Evolutionary conservation across 176 grass and related monocot genomes (phyloP).

Genomic region (Eleusine coracana): DNA sequence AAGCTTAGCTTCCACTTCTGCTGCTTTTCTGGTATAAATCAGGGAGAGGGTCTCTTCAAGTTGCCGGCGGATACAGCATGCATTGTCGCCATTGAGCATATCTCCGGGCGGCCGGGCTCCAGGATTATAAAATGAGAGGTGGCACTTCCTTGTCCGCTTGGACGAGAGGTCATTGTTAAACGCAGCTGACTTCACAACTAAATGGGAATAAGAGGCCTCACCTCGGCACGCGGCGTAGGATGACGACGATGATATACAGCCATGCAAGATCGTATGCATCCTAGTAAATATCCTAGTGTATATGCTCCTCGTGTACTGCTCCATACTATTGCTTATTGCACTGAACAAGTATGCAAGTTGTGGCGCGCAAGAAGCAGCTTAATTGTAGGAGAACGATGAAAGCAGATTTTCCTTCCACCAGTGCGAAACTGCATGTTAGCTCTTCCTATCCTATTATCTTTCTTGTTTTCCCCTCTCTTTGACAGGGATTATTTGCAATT

Average conservation of each 20-base stretch:
- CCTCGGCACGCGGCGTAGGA: not conserved
- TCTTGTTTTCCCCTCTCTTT: too few species aligned
- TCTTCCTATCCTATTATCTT: too few species aligned
- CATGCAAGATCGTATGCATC: not conserved
- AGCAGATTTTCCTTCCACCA: too few species aligned
- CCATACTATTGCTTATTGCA: too few species aligned
- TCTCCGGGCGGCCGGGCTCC: conserved; percentile 7
- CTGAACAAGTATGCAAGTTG: not conserved
- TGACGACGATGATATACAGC: not conserved
- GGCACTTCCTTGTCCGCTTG: conserved; percentile 50
- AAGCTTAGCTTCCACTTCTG: conserved; percentile 44
- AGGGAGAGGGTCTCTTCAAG: too few species aligned
- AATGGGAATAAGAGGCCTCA: not conserved
- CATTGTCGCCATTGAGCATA: not conserved
- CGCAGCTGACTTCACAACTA: conserved; percentile 40
- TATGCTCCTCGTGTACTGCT: not conserved
- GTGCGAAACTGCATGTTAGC: too few species aligned
- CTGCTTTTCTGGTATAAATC: conserved; percentile 23
- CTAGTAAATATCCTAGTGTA: not conserved
- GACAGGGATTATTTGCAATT: not conserved
- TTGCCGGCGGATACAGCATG: too few species aligned
- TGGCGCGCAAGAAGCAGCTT: too few species aligned
- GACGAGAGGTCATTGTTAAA: conserved; percentile 41
- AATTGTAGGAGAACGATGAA: too few species aligned
- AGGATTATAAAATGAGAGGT: conserved; percentile 35